Evolutionary conservation across 176 grass and related monocot species (phyloP), one percentile per base, ranked within the genome.

Genomic region (Urochloa ruziziensis): DNA sequence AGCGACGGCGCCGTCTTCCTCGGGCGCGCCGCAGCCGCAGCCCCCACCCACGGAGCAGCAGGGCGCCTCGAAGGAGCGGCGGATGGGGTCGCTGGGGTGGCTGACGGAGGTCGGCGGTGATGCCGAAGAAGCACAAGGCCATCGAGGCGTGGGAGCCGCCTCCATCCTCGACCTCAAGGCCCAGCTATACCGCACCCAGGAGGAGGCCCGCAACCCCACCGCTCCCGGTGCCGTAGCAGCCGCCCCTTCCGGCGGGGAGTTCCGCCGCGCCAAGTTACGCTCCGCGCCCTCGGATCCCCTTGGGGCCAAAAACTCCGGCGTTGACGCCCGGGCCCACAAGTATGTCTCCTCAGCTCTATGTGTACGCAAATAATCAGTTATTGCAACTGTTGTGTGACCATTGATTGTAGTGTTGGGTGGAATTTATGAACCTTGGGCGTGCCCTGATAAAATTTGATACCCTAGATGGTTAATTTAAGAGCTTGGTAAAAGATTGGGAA

Each of bases 101-200:
- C 91, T 99, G 29, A 96, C 93, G 85, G 96, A 99, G n/a, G 81
- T 99, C 96, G 27, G 43, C 89, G 40, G 79, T 99, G 85, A 96
- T 96, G 96, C 96, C 96, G 21, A 99, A 94, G 93, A 99, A 99
- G 80, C 93, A 92, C 93, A 95, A 90, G 85, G 87, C 89, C 57
- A 99, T 99, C 87, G 93, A 99, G 79, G 96, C 25, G 96, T 99
- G 32, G 86, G 96, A 32, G 93, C 96, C 27, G 87, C 89, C 30
- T 99, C 96, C 71, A 95, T 99, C 80, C 86, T 99, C 14, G 91
- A 99, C 67, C 96, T 99, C 67, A 98, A 93, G 91, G 91, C 93
- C 16, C 96, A 98, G 86, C 89, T 98, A 28, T 98, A 98, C 66
- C 92, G 92, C 43, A 90, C 93, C 30, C 96, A 93, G 68, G 90